Conservation (phyloP, 352 stramenopile species). For the Phytophthora aleatoria region DNA sequence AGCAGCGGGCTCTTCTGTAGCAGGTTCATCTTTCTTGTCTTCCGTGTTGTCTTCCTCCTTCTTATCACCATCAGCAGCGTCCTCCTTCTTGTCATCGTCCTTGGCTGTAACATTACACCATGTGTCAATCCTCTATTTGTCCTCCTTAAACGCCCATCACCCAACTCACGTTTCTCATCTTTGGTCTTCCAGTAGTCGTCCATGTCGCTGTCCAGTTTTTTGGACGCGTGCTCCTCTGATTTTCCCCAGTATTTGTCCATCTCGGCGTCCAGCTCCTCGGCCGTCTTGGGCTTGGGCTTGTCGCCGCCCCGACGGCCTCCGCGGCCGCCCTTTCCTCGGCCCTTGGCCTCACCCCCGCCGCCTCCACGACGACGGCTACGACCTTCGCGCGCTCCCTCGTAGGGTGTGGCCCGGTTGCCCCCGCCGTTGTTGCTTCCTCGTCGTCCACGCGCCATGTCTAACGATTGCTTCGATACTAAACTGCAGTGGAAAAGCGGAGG, state of each 20-base stretch:
- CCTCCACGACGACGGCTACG: constrained; percentile 35
- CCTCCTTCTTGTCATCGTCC: constrained; percentile 29
- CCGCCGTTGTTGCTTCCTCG: constrained; percentile 34
- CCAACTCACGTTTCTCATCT: constrained; percentile 46
- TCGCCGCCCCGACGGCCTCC: constrained; percentile 29
- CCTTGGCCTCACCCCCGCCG: constrained; percentile 15
- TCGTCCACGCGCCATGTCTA: constrained; percentile 45
- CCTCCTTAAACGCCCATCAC: not conserved
- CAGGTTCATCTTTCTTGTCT: constrained; percentile 32
- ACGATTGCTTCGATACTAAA: constrained; percentile 15
- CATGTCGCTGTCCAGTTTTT: constrained; percentile 87
- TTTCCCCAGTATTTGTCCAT: constrained; percentile 91
- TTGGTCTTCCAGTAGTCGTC: constrained; percentile 91
- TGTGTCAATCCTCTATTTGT: constrained; percentile 1
- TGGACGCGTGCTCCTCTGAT: constrained; percentile 80
- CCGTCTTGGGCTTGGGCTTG: constrained; percentile 77
- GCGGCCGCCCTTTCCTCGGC: constrained; percentile 30
- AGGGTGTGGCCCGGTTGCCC: constrained; percentile 44
- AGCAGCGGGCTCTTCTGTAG: constrained; percentile 21
- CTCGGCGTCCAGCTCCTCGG: constrained; percentile 81
- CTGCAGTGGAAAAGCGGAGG: constrained; percentile 9
- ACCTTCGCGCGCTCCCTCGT: constrained; percentile 42
- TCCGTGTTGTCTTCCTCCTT: constrained; percentile 20
- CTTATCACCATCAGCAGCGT: constrained; percentile 12
- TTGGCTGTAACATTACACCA: constrained; percentile 18